These are phyloP conservation scores for Gardenia jasminoides DNA, from an alignment of 257 asterid species.

Conservation along the genomic window DNA sequence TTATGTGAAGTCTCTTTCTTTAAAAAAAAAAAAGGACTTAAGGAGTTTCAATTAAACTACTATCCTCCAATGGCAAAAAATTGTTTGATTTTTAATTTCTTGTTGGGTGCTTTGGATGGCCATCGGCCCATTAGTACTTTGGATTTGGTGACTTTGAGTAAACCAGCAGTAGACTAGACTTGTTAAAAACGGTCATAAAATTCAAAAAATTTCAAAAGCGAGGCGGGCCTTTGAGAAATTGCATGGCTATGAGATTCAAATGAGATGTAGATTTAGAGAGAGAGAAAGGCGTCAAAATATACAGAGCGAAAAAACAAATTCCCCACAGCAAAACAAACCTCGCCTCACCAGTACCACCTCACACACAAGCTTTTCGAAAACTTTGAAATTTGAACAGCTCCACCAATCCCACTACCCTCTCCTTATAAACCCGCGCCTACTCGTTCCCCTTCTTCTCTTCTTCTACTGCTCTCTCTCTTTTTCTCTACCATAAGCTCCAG, in stretches of 20 bases:
- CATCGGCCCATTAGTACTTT: no score
- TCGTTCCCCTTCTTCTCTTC: conserved; percentile 16
- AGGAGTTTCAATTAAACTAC: no score
- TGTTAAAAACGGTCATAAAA: conserved; percentile 45
- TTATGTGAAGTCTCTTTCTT: no score
- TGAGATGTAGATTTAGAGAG: neutral
- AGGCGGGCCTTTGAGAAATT: conserved; percentile 37
- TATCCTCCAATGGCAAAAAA: no score
- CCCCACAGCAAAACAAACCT: neutral
- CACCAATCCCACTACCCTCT: conserved; percentile 16
- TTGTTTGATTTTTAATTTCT: no score
- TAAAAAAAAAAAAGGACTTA: no score
- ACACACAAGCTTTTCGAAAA: conserved; percentile 21
- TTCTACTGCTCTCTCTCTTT: conserved; percentile 11
- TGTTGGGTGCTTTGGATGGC: no score
- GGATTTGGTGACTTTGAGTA: neutral
- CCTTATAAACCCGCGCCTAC: conserved; percentile 34
- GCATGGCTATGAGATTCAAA: conserved; percentile 14
- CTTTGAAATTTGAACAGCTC: conserved; percentile 45
- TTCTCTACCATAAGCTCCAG: neutral
- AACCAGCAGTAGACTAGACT: neutral
- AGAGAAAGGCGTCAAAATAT: neutral
- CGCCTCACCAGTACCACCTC: conserved; percentile 5
- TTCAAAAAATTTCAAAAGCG: conserved; percentile 33
- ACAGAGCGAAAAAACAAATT: neutral